phyloP scores from a whole-genome alignment of 176 grass and related monocot genomes.

The Tillandsia fasciculata region DNA sequence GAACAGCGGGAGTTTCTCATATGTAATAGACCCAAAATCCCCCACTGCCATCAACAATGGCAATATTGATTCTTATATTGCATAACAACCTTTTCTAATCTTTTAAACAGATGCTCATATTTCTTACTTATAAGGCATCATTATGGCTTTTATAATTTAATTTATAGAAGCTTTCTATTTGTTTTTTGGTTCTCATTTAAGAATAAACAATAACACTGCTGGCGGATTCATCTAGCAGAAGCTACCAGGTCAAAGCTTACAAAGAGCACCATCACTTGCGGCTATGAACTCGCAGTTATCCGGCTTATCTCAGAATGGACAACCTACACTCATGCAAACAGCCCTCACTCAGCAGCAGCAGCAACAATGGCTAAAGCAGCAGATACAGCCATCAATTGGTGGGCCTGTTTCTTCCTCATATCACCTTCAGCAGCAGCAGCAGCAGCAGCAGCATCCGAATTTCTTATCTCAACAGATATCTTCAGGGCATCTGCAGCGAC shows the following conservation, averaged over 20 bases:
- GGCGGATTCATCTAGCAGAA: slow-evolving; percentile 48
- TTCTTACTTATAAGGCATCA: not conserved
- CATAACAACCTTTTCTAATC: not conserved
- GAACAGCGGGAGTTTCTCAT: too few species aligned
- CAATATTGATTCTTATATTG: not conserved
- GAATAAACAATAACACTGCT: not conserved
- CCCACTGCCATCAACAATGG: not conserved
- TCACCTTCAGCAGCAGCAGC: slow-evolving; percentile 65
- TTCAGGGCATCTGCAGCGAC: slow-evolving; percentile 41
- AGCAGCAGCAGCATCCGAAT: slow-evolving; percentile 42
- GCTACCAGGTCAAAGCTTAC: slow-evolving; percentile 55
- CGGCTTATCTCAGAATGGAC: slow-evolving; percentile 68
- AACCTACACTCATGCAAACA: slow-evolving; percentile 43
- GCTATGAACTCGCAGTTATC: slow-evolving; percentile 62
- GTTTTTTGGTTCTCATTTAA: not conserved
- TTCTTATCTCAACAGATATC: slow-evolving; percentile 18
- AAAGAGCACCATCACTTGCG: slow-evolving; percentile 50
- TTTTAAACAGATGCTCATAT: not conserved
- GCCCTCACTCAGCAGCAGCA: slow-evolving; percentile 58
- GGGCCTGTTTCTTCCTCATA: slow-evolving; percentile 43
- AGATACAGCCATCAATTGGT: slow-evolving; percentile 53
- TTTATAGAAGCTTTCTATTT: not conserved
- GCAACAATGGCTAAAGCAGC: slow-evolving; percentile 70
- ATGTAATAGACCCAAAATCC: too few species aligned
- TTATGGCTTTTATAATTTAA: not conserved